Percentiles rank a stretch among this genome's conserved stretches.
phyloP scores from a whole-genome alignment of 768 basidiomycete genomes.

The Porphyrellus cyaneotinctus region DNA sequence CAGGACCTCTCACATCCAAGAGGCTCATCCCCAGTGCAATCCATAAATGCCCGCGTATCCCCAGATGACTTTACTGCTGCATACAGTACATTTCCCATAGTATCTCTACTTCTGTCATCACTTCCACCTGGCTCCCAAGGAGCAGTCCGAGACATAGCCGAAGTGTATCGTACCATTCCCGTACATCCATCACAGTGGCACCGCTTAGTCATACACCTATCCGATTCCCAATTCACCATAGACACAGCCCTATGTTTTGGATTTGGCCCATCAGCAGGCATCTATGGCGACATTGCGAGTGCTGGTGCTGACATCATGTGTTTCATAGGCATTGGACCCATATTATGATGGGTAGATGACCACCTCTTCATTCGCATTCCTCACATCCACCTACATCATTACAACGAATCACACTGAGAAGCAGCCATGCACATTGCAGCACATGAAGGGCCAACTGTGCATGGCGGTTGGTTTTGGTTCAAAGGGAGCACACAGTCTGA shows the following conservation, averaged over 20 bases:
- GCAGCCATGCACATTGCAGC: rapidly evolving
- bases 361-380: slow-evolving; percentile 22
- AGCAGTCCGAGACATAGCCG: background rate
- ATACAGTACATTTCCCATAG: background rate
- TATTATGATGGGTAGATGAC: slow-evolving; percentile 30
- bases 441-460: rapidly evolving
- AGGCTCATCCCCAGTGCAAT: too few relatives aligned
- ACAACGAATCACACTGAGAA: rapidly evolving
- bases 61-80: background rate
- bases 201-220: background rate
- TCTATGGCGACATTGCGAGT: background rate
- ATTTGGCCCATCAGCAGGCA: background rate
- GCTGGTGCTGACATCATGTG: background rate
- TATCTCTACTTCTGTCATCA: background rate
- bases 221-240: background rate
- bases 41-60: too few relatives aligned
- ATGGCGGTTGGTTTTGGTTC: background rate
- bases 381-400: rapidly evolving
- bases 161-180: background rate
- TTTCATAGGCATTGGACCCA: slow-evolving; percentile 17
- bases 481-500: rapidly evolving
- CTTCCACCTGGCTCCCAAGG: rapidly evolving
- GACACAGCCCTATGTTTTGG: background rate
- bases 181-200: background rate
- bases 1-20: too few relatives aligned